These are phyloP conservation scores for Zoysia matrella DNA, from an alignment of 202 grass and related monocot species.

Conservation along the genomic window DNA sequence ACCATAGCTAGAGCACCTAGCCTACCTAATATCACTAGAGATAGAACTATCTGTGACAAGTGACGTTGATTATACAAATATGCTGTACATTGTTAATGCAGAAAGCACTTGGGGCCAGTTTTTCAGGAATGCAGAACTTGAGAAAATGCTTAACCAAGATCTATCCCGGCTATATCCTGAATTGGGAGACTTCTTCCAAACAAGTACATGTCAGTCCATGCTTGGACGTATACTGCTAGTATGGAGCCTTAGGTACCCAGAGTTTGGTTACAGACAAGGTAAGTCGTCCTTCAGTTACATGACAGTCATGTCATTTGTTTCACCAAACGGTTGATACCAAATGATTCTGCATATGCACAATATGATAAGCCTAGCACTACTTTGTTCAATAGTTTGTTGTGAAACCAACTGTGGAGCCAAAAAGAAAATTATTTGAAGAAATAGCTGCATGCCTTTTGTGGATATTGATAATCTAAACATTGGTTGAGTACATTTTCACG, in stretches of 20 bases:
- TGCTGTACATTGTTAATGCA: constrained; percentile 48
- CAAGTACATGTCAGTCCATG: constrained; percentile 76
- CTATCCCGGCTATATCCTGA: constrained; percentile 88
- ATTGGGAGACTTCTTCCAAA: constrained; percentile 83
- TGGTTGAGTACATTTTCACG: constrained; percentile 11
- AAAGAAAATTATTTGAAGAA: background rate
- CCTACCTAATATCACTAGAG: background rate
- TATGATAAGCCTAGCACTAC: background rate
- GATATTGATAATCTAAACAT: constrained; percentile 17
- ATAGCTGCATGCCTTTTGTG: constrained; percentile 12
- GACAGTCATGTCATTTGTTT: constrained; percentile 21
- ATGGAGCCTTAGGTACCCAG: constrained; percentile 94
- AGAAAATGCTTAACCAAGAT: constrained; percentile 95
- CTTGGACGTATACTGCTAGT: constrained; percentile 87
- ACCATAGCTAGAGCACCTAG: background rate
- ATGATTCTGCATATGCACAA: background rate
- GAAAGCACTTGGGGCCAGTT: constrained; percentile 96
- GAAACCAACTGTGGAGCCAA: background rate
- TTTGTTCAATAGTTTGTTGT: constrained; percentile 12
- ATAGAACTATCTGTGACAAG: background rate
- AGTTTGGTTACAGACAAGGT: constrained; percentile 95
- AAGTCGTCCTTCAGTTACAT: constrained; percentile 37
- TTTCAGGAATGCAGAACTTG: constrained; percentile 93
- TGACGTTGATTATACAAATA: constrained; percentile 11
- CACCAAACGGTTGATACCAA: constrained; percentile 25